phyloP scores from a whole-genome alignment of 192 early-diverging fungal species.

The Nowakowskiella sp. region DNA sequence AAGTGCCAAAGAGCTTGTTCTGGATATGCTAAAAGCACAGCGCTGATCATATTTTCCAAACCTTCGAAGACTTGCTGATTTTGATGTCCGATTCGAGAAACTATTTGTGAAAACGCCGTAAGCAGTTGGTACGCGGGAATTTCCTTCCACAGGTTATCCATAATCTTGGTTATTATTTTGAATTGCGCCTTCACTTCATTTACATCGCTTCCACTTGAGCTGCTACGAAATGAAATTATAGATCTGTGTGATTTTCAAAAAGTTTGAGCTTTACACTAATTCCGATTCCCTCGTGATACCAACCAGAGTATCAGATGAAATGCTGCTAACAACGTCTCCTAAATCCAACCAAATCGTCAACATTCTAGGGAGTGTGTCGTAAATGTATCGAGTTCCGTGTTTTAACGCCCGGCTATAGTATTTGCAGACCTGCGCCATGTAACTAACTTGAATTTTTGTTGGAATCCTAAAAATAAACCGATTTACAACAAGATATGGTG shows the following conservation, averaged over 20 bases:
- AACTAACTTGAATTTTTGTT: background rate
- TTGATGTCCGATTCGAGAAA: conserved; percentile 74
- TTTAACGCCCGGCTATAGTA: conserved; percentile 45
- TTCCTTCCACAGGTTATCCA: conserved; percentile 44
- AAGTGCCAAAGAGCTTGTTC: conserved; percentile 86
- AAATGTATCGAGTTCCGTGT: conserved; percentile 68
- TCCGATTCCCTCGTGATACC: conserved; percentile 3
- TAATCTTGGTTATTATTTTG: conserved; percentile 39
- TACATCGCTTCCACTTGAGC: conserved; percentile 7
- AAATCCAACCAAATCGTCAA: conserved; percentile 80
- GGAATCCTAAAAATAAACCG: background rate
- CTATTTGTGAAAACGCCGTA: conserved; percentile 75
- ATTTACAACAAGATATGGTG: too few species aligned
- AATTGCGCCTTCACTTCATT: conserved; percentile 41
- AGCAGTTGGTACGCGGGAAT: conserved; percentile 66
- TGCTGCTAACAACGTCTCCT: conserved; percentile 26
- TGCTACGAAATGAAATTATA: conserved; percentile 3
- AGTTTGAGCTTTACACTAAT: background rate
- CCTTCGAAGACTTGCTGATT: conserved; percentile 57
- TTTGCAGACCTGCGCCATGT: too few species aligned
- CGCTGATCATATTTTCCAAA: conserved; percentile 61
- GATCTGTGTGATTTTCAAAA: background rate
- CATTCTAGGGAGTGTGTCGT: conserved; percentile 74
- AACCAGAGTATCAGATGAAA: background rate
- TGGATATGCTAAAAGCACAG: conserved; percentile 63